phyloP scores from a whole-genome alignment of 2,329 filamentous ascomycete species.

The Penicillium verrucosum region DNA sequence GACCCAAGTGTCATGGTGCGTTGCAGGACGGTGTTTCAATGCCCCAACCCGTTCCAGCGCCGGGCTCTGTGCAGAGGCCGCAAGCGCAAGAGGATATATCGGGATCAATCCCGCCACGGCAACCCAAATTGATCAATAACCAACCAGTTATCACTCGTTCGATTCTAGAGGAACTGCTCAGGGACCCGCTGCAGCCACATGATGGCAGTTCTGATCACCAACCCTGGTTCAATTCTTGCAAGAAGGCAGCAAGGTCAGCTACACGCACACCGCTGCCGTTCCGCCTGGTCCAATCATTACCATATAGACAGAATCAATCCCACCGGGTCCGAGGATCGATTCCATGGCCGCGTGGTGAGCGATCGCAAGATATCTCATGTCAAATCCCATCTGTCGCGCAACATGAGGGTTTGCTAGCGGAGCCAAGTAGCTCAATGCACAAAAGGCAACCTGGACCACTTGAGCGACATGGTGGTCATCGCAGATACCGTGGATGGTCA shows the following conservation, averaged over 20 bases:
- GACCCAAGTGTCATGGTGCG: slow-evolving; percentile 1
- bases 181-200: not conserved
- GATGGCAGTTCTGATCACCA: not conserved
- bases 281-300: not conserved
- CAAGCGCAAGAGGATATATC: not conserved
- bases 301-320: not conserved
- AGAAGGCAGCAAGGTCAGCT: not conserved
- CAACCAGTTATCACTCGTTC: slow-evolving; percentile 1
- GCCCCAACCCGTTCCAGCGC: not conserved
- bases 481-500: slow-evolving; percentile 37
- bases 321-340: not conserved
- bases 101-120: not conserved
- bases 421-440: not conserved
- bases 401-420: not conserved
- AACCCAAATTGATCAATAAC: not conserved
- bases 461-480: slow-evolving; percentile 7
- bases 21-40: not conserved
- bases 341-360: not conserved
- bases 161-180: slow-evolving; percentile 3
- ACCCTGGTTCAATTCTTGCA: not conserved
- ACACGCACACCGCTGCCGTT: not conserved
- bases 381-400: not conserved
- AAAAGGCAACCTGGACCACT: not conserved
- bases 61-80: not conserved
- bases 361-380: not conserved